Evolutionary conservation across 2,329 filamentous ascomycete genomes (phyloP).

Genomic region (Diaporthe ampelina): DNA sequence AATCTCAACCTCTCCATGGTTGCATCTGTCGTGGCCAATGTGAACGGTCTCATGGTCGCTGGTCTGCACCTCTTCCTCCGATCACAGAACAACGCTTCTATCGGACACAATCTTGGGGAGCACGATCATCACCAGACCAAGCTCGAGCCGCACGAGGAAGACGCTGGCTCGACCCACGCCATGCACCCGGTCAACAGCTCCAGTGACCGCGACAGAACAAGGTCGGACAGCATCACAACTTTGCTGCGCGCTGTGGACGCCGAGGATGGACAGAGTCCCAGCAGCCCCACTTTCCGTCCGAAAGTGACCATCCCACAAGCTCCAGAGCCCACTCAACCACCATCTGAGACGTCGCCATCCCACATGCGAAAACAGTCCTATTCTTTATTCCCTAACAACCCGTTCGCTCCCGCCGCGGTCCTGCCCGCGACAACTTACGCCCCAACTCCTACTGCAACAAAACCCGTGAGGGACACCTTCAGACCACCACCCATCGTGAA

Average conservation of each 20-base stretch:
- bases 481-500: constrained; percentile 61
- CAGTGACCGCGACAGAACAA: neutral
- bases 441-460: constrained; percentile 45
- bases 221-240: constrained; percentile 30
- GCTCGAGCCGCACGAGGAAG: constrained; percentile 57
- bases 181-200: constrained; percentile 49
- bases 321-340: constrained; percentile 51
- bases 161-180: constrained; percentile 48
- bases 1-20: constrained; percentile 70
- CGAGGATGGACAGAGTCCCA: constrained; percentile 4
- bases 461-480: constrained; percentile 48
- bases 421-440: constrained; percentile 65
- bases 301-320: constrained; percentile 40
- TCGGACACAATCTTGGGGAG: constrained; percentile 61
- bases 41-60: constrained; percentile 75
- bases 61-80: constrained; percentile 77
- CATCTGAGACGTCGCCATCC: constrained; percentile 44
- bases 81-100: constrained; percentile 71
- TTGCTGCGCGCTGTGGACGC: constrained; percentile 28
- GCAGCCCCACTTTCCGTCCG: constrained; percentile 35
- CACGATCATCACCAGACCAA: constrained; percentile 60
- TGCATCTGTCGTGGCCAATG: constrained; percentile 74
- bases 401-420: constrained; percentile 50
- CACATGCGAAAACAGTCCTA: constrained; percentile 56
- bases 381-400: constrained; percentile 55